Conservation (phyloP, 73 alveolate genomes). For the Urostyla sp. region DNA sequence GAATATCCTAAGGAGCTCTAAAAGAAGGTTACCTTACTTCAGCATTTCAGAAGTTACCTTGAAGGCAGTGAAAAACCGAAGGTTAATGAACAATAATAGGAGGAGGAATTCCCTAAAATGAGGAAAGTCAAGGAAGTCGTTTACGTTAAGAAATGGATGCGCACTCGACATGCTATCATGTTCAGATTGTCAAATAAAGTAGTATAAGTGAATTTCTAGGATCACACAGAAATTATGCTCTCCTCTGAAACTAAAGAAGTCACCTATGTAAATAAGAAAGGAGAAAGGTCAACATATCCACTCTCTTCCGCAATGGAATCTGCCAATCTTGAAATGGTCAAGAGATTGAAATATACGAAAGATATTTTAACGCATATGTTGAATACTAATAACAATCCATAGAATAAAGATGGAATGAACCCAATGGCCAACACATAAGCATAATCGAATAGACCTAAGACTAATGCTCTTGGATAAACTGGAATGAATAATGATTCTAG, state of each 20-base stretch:
- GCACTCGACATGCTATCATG: conserved; percentile 97
- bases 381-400: conserved; percentile 35
- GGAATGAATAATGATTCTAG: conserved; percentile 38
- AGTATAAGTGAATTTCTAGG: conserved; percentile 97
- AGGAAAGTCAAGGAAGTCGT: conserved; percentile 77
- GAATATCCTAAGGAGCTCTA: conserved; percentile 92
- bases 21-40: conserved; percentile 93
- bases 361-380: conserved; percentile 80
- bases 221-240: conserved; percentile 94
- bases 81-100: conserved; percentile 50
- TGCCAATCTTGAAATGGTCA: conserved; percentile 94
- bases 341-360: conserved; percentile 96
- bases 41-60: conserved; percentile 92
- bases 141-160: conserved; percentile 97
- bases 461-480: conserved; percentile 6
- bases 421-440: conserved; percentile 9
- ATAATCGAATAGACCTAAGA: conserved; percentile 46
- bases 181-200: conserved; percentile 96
- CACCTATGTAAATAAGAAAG: conserved; percentile 97
- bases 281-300: conserved; percentile 94
- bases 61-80: conserved; percentile 75
- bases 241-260: conserved; percentile 92
- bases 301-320: conserved; percentile 91
- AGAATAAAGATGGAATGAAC: conserved; percentile 15
- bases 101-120: conserved; percentile 59